These are phyloP conservation scores for Antitrichia curtipendula DNA, from an alignment of 225 moss, liverwort and hornwort species.

Conservation along the genomic window DNA sequence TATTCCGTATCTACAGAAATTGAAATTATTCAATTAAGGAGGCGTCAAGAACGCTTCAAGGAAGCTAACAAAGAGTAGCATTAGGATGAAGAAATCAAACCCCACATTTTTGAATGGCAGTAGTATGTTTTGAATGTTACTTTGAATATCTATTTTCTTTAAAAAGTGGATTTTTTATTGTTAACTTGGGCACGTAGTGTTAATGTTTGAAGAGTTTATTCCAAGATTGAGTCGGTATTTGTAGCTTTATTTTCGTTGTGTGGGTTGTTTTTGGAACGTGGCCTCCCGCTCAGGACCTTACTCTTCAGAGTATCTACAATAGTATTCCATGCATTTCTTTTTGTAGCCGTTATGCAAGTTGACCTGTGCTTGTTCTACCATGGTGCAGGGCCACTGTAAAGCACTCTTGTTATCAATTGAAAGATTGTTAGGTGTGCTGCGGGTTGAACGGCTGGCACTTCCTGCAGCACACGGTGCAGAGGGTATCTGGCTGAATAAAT, in stretches of 20 bases:
- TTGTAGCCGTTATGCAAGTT: neutral
- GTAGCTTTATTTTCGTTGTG: neutral
- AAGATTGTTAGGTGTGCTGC: conserved; percentile 73
- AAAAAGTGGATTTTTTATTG: neutral
- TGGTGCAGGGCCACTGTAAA: conserved; percentile 78
- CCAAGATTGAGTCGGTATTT: neutral
- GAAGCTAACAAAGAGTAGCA: neutral
- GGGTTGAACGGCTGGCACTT: conserved; percentile 75
- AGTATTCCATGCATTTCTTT: neutral
- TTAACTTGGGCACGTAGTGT: neutral
- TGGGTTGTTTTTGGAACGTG: neutral
- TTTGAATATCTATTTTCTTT: neutral
- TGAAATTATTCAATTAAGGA: neutral
- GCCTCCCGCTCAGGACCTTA: neutral
- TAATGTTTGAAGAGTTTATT: neutral
- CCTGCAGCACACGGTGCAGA: conserved; percentile 94
- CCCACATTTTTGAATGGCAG: neutral
- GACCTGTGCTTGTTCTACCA: neutral
- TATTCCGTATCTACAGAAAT: neutral
- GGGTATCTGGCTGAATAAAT: conserved; percentile 91
- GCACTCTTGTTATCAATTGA: conserved; percentile 83
- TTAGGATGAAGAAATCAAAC: neutral
- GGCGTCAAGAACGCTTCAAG: neutral
- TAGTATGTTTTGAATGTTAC: neutral
- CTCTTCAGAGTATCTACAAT: neutral